These are phyloP conservation scores for Deuterostichococcus epilithicus DNA, from an alignment of 139 green algal genomes.

Conservation along the genomic window DNA sequence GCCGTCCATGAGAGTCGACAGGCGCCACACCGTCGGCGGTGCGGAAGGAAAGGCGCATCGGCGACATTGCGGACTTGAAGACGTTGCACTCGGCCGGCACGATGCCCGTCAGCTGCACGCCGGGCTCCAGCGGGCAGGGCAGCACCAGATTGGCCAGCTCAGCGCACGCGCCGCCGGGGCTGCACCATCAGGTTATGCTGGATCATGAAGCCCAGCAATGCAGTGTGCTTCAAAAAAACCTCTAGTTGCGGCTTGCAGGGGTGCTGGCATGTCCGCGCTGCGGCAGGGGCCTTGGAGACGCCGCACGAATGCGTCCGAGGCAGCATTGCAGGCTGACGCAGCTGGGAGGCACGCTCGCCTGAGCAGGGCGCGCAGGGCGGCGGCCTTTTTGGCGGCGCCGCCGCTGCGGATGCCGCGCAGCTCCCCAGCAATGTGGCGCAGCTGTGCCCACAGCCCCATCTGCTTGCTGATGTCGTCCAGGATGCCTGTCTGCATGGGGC, in stretches of 20 bases:
- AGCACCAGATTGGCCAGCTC: constrained; percentile 62
- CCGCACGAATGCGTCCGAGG: too few relatives aligned
- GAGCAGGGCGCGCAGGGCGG: constrained; percentile 36
- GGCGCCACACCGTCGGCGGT: neutral
- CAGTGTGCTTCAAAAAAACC: too few relatives aligned
- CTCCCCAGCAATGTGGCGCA: constrained; percentile 55
- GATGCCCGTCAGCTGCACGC: constrained; percentile 61
- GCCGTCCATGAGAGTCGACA: neutral
- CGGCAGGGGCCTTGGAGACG: too few relatives aligned
- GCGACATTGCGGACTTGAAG: constrained; percentile 89
- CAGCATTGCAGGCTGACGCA: too few relatives aligned
- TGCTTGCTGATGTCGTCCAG: constrained; percentile 63
- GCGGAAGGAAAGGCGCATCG: constrained; percentile 74
- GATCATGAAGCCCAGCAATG: constrained; percentile 2
- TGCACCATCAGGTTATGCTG: constrained; percentile 48
- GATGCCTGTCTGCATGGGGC: neutral
- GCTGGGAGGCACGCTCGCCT: too few relatives aligned
- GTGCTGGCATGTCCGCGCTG: too few relatives aligned
- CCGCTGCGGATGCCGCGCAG: constrained; percentile 25
- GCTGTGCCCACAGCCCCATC: constrained; percentile 61
- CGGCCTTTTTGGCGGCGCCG: constrained; percentile 34
- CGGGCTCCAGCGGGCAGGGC: constrained; percentile 76
- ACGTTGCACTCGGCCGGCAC: constrained; percentile 72
- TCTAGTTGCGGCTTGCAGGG: too few relatives aligned
- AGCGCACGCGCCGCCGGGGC: constrained; percentile 41